Conservation (phyloP, 2,329 filamentous ascomycete genomes). For the Paracamarosporium sp. region DNA sequence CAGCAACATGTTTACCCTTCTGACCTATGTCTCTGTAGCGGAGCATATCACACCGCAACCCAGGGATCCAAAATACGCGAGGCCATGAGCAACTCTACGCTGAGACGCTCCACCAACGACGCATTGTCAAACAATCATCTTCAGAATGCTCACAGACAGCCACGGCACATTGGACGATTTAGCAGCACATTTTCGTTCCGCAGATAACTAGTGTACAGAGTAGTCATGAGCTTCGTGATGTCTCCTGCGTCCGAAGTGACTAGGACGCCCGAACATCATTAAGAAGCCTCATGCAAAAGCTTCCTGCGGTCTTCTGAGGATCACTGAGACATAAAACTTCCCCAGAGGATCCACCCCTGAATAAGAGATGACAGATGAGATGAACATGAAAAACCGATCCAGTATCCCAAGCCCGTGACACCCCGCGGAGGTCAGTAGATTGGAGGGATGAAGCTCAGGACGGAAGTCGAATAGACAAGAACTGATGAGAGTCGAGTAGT, state of each 20-base stretch:
- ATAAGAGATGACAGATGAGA: constrained; percentile 29
- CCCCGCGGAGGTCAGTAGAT: constrained; percentile 24
- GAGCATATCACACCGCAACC: constrained; percentile 1
- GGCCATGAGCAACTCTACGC: constrained; percentile 33
- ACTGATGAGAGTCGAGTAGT: neutral
- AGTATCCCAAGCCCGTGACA: constrained; percentile 31
- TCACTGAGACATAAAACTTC: constrained; percentile 32
- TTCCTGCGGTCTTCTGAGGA: constrained; percentile 33
- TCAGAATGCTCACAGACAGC: neutral
- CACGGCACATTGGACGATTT: neutral
- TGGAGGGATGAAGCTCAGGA: constrained; percentile 20
- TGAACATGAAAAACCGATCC: constrained; percentile 32
- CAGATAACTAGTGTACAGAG: constrained; percentile 46
- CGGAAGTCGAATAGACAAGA: constrained; percentile 8
- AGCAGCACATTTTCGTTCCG: constrained; percentile 41
- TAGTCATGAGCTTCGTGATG: constrained; percentile 47
- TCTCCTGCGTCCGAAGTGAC: constrained; percentile 28
- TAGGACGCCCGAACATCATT: constrained; percentile 43
- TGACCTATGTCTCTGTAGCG: neutral
- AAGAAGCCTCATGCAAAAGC: constrained; percentile 28
- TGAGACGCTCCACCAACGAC: neutral
- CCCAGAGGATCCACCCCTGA: constrained; percentile 24
- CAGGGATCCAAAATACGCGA: constrained; percentile 26
- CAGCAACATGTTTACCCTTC: neutral
- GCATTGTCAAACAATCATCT: neutral